Base-by-base conservation (phyloP, 495 filamentous ascomycete genomes). In the Penicillium taxi region DNA sequence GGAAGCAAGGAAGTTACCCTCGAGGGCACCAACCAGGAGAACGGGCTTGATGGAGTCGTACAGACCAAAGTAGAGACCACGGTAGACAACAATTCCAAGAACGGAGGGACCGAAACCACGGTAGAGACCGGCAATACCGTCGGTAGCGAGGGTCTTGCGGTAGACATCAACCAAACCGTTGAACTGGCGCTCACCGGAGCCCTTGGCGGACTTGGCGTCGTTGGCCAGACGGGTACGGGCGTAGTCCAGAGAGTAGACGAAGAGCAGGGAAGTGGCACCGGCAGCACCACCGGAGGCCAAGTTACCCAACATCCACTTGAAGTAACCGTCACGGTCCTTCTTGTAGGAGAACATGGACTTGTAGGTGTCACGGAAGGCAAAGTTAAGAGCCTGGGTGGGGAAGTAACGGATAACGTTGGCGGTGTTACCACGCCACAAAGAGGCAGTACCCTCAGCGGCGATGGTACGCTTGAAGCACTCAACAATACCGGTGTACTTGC, bases 361-460 rank as follows among this genome's bases (percentile, higher is more conserved):
- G 85, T 94, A 98, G 78, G 89, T 95, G 68, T 98, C 91, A 73
- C 93, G 93, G 91, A 98, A 98, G 59, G 91, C 91, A 66, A 98
- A 98, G 86, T 98, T 98, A 61, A 98, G 74, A 49, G 91, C 91
- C 80, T 98, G 91, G 61, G 91, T 98, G 48, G 91, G 91, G 86
- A 98, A 98, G 79, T 98, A 98, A 81, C 91, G 93, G 75, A 98
- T 94, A 70, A 98, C 91, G 81, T 98, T 98, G 84, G 91, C 91
- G 59, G 91, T 98, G 83, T 98, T 98, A 72, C 91, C 91, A 79
- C 91, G 77, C 91, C 91, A 98, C 51, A 98, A 75, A 37, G 91
- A 84, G 57, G 86, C 77, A 45, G 78, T 58, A 67, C 73, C 74
- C 75, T 98, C 91, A 41, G 81, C 69, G 53, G 75, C 75, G 49